phyloP scores from a whole-genome alignment of 257 asterid genomes.

The Ballota nigra region DNA sequence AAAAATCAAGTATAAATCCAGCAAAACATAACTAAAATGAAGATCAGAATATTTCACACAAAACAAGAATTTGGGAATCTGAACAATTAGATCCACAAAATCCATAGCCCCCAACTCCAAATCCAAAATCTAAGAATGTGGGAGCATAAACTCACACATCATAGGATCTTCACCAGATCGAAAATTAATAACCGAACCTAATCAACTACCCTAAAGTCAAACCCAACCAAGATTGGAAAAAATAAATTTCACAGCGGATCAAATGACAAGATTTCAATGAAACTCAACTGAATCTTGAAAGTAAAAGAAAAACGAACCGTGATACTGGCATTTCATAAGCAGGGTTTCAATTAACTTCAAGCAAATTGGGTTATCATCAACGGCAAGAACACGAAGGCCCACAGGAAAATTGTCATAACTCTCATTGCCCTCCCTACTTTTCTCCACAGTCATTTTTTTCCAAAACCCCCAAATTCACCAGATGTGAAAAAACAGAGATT shows the following conservation, averaged over 20 bases:
- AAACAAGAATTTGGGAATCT: constrained; percentile 19
- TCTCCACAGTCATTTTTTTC: constrained; percentile 49
- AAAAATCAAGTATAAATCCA: background rate
- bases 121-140: background rate
- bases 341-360: constrained; percentile 52
- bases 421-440: constrained; percentile 19
- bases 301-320: constrained; percentile 35
- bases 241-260: background rate
- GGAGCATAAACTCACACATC: background rate
- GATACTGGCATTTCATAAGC: constrained; percentile 63
- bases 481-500: constrained; percentile 25
- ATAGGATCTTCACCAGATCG: constrained; percentile 12
- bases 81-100: constrained; percentile 30
- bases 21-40: background rate
- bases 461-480: constrained; percentile 18
- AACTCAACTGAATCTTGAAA: background rate
- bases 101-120: constrained; percentile 5
- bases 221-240: background rate
- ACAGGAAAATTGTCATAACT: constrained; percentile 44
- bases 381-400: constrained; percentile 68
- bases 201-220: constrained; percentile 7
- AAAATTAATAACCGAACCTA: background rate
- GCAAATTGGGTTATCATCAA: constrained; percentile 65
- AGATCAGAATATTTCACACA: background rate
- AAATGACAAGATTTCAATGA: constrained; percentile 8